phyloP scores from a whole-genome alignment of 2,329 filamentous ascomycete species.

The Ambrosiella cleistominuta region DNA sequence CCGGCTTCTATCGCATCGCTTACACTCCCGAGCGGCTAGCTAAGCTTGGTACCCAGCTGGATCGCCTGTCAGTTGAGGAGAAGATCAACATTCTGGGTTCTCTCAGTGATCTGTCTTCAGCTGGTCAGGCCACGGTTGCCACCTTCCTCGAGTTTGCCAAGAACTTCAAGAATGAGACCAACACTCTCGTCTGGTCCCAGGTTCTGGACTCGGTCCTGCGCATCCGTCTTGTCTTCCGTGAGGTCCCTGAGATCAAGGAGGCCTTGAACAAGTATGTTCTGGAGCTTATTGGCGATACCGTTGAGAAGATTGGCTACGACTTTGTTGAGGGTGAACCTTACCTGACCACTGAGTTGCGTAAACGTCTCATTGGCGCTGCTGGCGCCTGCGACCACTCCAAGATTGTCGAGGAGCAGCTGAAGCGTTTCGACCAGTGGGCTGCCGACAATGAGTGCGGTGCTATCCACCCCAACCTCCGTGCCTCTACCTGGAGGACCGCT shows the following conservation, averaged over 20 bases:
- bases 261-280: slow-evolving; percentile 65
- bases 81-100: slow-evolving; percentile 88
- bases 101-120: slow-evolving; percentile 72
- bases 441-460: slow-evolving; percentile 47
- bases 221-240: slow-evolving; percentile 70
- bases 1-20: slow-evolving; percentile 81
- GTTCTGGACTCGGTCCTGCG: slow-evolving; percentile 59
- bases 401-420: slow-evolving; percentile 54
- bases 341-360: slow-evolving; percentile 64
- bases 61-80: slow-evolving; percentile 65
- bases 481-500: slow-evolving; percentile 62
- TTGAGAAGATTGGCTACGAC: slow-evolving; percentile 72
- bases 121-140: slow-evolving; percentile 67
- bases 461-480: slow-evolving; percentile 67
- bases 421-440: slow-evolving; percentile 65
- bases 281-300: slow-evolving; percentile 56
- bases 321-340: slow-evolving; percentile 64
- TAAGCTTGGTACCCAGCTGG: slow-evolving; percentile 60
- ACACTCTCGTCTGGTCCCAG: slow-evolving; percentile 80
- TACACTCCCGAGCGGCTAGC: slow-evolving; percentile 71
- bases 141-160: slow-evolving; percentile 70
- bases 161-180: slow-evolving; percentile 64
- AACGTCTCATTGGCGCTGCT: slow-evolving; percentile 60
- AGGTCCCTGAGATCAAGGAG: slow-evolving; percentile 51
- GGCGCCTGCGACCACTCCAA: slow-evolving; percentile 62